Conservation (phyloP, 257 asterid genomes). For the Nicotiana obtusifolia region DNA sequence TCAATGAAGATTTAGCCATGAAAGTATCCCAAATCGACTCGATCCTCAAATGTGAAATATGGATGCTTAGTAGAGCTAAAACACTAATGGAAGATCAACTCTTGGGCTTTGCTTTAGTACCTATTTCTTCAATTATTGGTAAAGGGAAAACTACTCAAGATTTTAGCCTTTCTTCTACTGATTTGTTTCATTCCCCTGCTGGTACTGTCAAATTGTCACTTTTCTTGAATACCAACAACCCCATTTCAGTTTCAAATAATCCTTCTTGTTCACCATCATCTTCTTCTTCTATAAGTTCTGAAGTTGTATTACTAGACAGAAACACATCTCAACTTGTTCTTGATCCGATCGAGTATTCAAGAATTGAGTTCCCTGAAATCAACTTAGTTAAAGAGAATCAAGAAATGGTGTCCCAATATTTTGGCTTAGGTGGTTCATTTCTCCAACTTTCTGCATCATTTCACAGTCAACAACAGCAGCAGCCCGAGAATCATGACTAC, state of each 20-base stretch:
- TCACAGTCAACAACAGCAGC: conserved; percentile 14
- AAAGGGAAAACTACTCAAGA: conserved; percentile 49
- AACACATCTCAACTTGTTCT: conserved; percentile 20
- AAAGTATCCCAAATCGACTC: conserved; percentile 36
- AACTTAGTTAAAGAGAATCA: conserved; percentile 38
- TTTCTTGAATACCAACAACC: conserved; percentile 31
- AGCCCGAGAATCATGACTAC: conserved; percentile 32
- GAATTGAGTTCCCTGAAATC: conserved; percentile 60
- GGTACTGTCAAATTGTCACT: conserved; percentile 52
- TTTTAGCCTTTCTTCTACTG: conserved; percentile 58
- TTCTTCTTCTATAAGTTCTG: conserved; percentile 13
- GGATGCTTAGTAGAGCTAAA: conserved; percentile 70
- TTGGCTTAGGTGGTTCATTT: conserved; percentile 49
- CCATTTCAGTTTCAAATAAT: conserved; percentile 14
- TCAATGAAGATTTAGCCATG: conserved; percentile 38
- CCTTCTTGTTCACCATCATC: conserved; percentile 8
- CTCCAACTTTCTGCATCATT: conserved; percentile 43
- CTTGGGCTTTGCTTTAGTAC: conserved; percentile 52
- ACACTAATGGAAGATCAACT: conserved; percentile 66
- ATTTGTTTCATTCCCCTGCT: conserved; percentile 63
- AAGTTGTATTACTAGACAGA: conserved; percentile 24
- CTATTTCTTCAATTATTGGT: conserved; percentile 40
- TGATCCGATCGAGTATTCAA: conserved; percentile 32
- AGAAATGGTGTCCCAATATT: conserved; percentile 59
- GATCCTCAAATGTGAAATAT: conserved; percentile 61